Conservation (phyloP, 2,329 filamentous ascomycete genomes). For the Mycocentrospora acerina region DNA sequence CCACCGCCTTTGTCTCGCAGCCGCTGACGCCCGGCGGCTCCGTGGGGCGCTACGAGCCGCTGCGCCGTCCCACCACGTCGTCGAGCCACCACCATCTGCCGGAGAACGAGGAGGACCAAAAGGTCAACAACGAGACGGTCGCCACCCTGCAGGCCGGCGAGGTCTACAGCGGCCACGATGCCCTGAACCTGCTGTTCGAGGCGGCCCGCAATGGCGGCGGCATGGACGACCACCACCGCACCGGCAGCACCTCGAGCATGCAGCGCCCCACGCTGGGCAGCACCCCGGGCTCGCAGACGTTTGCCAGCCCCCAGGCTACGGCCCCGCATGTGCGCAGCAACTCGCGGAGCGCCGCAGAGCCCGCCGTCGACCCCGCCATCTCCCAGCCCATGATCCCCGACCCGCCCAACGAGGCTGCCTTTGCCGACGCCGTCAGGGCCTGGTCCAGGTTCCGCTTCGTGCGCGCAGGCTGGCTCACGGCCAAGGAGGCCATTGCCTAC, state of each 20-base stretch:
- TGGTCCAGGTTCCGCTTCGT: constrained; percentile 94
- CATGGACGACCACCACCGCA: constrained; percentile 50
- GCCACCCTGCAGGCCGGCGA: constrained; percentile 63
- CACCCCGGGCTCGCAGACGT: constrained; percentile 40
- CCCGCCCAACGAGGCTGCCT: constrained; percentile 39
- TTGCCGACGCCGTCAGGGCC: constrained; percentile 71
- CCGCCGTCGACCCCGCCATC: constrained; percentile 35
- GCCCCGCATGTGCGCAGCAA: constrained; percentile 23
- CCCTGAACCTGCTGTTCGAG: constrained; percentile 86
- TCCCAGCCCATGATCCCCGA: constrained; percentile 28
- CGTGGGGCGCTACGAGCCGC: constrained; percentile 64
- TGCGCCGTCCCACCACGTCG: constrained; percentile 60
- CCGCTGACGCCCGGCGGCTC: constrained; percentile 69
- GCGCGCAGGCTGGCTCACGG: constrained; percentile 94
- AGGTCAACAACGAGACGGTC: constrained; percentile 61
- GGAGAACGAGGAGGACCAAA: constrained; percentile 55
- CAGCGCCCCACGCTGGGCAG: constrained; percentile 38
- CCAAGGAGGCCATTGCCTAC: constrained; percentile 88
- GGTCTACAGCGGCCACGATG: constrained; percentile 90
- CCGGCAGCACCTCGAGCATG: constrained; percentile 47
- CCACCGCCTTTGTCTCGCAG: constrained; percentile 39
- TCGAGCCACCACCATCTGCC: constrained; percentile 20
- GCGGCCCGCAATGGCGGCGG: constrained; percentile 62
- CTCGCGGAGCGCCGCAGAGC: constrained; percentile 26
- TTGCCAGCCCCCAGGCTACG: constrained; percentile 36